Conservation (phyloP, 2,329 filamentous ascomycete genomes). For the Erysiphe pulchra region DNA sequence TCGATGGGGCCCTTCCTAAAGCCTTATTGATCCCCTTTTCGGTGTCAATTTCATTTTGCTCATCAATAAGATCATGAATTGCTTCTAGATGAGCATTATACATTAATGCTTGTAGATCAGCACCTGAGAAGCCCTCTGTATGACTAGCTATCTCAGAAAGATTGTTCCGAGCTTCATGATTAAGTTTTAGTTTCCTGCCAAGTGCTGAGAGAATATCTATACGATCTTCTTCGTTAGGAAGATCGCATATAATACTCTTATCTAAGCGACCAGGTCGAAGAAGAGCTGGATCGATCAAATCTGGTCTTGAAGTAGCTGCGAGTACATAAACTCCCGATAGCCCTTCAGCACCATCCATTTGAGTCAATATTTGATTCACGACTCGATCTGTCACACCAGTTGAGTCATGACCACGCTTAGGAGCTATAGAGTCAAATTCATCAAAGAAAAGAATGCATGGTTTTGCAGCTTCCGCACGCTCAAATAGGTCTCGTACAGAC, state of each 20-base stretch:
- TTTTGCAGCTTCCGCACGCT: conserved; percentile 66
- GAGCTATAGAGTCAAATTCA: conserved; percentile 93
- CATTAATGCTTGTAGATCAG: conserved; percentile 79
- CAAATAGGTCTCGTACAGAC: conserved; percentile 82
- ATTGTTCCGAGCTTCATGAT: conserved; percentile 27
- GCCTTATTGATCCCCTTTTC: conserved; percentile 10
- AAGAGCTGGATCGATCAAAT: conserved; percentile 83
- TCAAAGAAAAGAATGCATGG: conserved; percentile 97
- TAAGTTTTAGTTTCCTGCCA: conserved; percentile 55
- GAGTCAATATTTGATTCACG: conserved; percentile 90
- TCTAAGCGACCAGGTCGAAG: conserved; percentile 78
- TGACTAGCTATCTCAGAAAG: conserved; percentile 48
- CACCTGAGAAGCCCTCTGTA: conserved; percentile 80
- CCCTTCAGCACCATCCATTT: conserved; percentile 97
- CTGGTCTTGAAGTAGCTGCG: conserved; percentile 76
- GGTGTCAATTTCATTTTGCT: conserved; percentile 20
- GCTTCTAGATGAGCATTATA: conserved; percentile 95
- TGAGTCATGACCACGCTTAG: conserved; percentile 87
- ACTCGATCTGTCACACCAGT: conserved; percentile 97
- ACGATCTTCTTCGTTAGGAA: conserved; percentile 57
- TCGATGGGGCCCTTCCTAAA: conserved; percentile 4
- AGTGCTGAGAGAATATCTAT: conserved; percentile 72
- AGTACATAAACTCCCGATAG: conserved; percentile 87
- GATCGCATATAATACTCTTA: conserved; percentile 77
- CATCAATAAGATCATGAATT: conserved; percentile 72